Conservation (phyloP, 2,329 filamentous ascomycete species). For the Sarocladium oryzae region DNA sequence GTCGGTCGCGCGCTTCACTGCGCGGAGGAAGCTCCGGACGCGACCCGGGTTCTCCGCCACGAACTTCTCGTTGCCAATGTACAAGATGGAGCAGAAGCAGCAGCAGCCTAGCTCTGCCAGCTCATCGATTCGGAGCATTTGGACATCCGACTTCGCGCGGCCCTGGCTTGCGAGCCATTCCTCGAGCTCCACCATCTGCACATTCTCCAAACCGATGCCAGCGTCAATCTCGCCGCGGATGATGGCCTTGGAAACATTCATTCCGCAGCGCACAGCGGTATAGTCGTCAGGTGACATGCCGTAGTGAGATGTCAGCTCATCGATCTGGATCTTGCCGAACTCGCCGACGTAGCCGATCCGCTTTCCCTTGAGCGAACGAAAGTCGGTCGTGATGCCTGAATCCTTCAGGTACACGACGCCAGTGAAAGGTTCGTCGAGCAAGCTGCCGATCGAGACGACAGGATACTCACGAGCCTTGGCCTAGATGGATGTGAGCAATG, state of each 20-base stretch:
- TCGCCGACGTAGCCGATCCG: conserved; percentile 75
- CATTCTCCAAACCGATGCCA: conserved; percentile 71
- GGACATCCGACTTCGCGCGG: conserved; percentile 59
- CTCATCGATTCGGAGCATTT: conserved; percentile 77
- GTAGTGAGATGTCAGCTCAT: conserved; percentile 72
- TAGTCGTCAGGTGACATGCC: conserved; percentile 68
- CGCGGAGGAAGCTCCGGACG: conserved; percentile 61
- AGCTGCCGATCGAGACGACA: conserved; percentile 63
- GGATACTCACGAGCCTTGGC: conserved; percentile 72
- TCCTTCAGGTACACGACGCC: conserved; percentile 71
- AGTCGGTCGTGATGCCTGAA: conserved; percentile 68
- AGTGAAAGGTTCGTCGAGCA: conserved; percentile 75
- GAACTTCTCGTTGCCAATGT: conserved; percentile 72
- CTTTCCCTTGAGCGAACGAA: conserved; percentile 68
- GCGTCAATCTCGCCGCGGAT: conserved; percentile 67
- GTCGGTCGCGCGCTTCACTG: conserved; percentile 69
- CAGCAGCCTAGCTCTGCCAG: conserved; percentile 74
- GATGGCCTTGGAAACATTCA: conserved; percentile 75
- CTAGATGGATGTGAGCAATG: conserved; percentile 25
- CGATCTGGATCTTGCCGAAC: conserved; percentile 79
- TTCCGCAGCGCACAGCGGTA: conserved; percentile 70
- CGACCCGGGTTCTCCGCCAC: conserved; percentile 59
- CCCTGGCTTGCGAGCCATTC: conserved; percentile 63
- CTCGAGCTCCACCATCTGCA: conserved; percentile 77
- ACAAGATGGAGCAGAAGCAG: conserved; percentile 77